Conservation (phyloP, 2,329 filamentous ascomycete species). For the Epichloe sibirici region DNA sequence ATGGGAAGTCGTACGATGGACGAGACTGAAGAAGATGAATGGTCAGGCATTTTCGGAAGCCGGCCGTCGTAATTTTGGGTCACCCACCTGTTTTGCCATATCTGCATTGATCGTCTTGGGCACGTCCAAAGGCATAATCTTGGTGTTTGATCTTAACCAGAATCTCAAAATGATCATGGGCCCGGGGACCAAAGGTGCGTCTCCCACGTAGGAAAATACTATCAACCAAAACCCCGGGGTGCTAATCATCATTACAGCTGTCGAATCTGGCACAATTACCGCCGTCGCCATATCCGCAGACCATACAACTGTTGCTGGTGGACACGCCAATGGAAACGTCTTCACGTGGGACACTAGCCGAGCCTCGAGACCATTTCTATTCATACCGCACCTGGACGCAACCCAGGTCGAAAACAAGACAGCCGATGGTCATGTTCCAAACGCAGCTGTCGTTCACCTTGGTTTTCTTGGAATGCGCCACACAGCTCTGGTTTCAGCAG, state of each 20-base stretch:
- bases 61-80: constrained; percentile 83
- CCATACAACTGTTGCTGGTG: constrained; percentile 80
- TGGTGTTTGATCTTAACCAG: constrained; percentile 97
- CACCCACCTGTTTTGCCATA: constrained; percentile 78
- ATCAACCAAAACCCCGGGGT: constrained; percentile 17
- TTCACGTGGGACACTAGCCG: constrained; percentile 92
- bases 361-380: constrained; percentile 75
- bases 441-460: constrained; percentile 72
- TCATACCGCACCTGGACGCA: constrained; percentile 66
- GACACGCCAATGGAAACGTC: constrained; percentile 80
- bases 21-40: constrained; percentile 78
- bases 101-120: constrained; percentile 82
- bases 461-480: constrained; percentile 89
- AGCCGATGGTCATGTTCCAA: constrained; percentile 71
- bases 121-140: constrained; percentile 84
- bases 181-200: constrained; percentile 71
- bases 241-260: constrained; percentile 39
- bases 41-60: constrained; percentile 84
- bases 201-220: background rate
- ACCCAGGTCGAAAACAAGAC: constrained; percentile 51
- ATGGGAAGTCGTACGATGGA: constrained; percentile 98
- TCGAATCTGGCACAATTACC: constrained; percentile 81
- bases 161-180: constrained; percentile 90
- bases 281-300: constrained; percentile 86
- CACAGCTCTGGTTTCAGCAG: constrained; percentile 88